Conservation (phyloP, 2,329 filamentous ascomycete species). For the Drechslerella stenobrocha region DNA sequence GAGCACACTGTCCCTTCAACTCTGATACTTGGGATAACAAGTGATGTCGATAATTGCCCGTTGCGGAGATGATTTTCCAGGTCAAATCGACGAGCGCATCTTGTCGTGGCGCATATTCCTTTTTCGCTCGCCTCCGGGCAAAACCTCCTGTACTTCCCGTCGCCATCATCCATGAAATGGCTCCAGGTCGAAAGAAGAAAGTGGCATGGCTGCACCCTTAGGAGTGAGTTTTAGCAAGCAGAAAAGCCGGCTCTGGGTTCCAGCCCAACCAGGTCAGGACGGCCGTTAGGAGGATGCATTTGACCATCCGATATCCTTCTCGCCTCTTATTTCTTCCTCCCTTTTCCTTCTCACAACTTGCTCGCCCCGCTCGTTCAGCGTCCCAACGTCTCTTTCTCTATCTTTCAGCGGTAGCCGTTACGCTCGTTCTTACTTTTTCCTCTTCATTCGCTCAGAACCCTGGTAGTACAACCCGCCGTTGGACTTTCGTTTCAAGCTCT, state of each 20-base stretch:
- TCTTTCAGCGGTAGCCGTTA: conserved; percentile 27
- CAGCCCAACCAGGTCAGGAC: conserved; percentile 18
- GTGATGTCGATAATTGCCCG: conserved; percentile 36
- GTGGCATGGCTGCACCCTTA: conserved; percentile 38
- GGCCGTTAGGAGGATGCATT: conserved; percentile 34
- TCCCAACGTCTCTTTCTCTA: conserved; percentile 32
- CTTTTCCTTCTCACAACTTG: conserved; percentile 43
- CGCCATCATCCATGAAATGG: conserved; percentile 4
- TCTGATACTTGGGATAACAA: conserved; percentile 7
- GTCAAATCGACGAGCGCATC: conserved; percentile 23
- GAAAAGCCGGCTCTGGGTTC: conserved; percentile 11
- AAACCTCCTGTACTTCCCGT: conserved; percentile 27
- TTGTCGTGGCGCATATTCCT: conserved; percentile 35
- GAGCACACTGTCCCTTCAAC: not conserved
- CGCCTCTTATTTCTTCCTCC: conserved; percentile 26
- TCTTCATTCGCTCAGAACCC: conserved; percentile 21
- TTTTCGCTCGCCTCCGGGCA: conserved; percentile 29
- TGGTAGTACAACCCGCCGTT: conserved; percentile 18
- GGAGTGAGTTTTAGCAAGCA: conserved; percentile 32
- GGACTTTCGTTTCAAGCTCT: conserved; percentile 15
- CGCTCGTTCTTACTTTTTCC: conserved; percentile 28
- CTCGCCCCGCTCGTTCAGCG: conserved; percentile 42
- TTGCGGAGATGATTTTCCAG: conserved; percentile 26
- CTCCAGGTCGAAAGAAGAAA: conserved; percentile 31
- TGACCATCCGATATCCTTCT: conserved; percentile 44